Evolutionary conservation across 352 stramenopile genomes (phyloP).

Genomic region (Salisapilia sapeloensis): DNA sequence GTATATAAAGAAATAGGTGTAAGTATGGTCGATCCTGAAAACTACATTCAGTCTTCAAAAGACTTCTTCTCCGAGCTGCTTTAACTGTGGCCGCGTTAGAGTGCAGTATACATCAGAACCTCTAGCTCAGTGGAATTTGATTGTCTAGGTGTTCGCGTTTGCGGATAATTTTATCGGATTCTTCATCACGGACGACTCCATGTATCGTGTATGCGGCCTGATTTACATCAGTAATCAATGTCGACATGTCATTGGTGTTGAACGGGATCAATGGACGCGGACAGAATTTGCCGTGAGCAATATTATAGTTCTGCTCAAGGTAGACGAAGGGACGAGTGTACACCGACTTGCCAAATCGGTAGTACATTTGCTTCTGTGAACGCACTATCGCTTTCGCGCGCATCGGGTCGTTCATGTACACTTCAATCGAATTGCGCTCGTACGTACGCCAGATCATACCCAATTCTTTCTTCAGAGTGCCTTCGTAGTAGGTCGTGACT

Average conservation of each 20-base stretch:
- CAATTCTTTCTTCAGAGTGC: constrained; percentile 4
- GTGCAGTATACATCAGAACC: too few relatives aligned
- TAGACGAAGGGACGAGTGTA: constrained; percentile 11
- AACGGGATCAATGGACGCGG: constrained; percentile 5
- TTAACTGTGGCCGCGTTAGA: too few relatives aligned
- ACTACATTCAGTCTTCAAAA: too few relatives aligned
- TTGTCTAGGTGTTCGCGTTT: constrained; percentile 3
- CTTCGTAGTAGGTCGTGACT: constrained; percentile 1
- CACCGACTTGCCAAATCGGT: constrained; percentile 8
- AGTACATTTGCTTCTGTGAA: constrained; percentile 7
- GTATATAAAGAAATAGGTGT: too few relatives aligned
- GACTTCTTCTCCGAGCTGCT: too few relatives aligned
- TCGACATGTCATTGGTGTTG: constrained; percentile 2
- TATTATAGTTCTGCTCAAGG: constrained; percentile 11
- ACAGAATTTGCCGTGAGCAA: constrained; percentile 6
- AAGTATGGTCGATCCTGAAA: too few relatives aligned
- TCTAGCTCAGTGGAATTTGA: constrained; percentile 7
- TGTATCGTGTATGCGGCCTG: constrained; percentile 4
- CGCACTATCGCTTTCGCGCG: constrained; percentile 8
- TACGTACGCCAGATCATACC: constrained; percentile 7
- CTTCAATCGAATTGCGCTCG: constrained; percentile 10
- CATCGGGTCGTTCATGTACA: constrained; percentile 8
- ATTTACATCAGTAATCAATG: constrained; percentile 4
- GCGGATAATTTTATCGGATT: constrained; percentile 3
- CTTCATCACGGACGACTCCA: constrained; percentile 6